Percentiles rank a stretch among this genome's conserved stretches.
Conservation (phyloP, 1,284 basidiomycete species). For the Naganishia liquefaciens region DNA sequence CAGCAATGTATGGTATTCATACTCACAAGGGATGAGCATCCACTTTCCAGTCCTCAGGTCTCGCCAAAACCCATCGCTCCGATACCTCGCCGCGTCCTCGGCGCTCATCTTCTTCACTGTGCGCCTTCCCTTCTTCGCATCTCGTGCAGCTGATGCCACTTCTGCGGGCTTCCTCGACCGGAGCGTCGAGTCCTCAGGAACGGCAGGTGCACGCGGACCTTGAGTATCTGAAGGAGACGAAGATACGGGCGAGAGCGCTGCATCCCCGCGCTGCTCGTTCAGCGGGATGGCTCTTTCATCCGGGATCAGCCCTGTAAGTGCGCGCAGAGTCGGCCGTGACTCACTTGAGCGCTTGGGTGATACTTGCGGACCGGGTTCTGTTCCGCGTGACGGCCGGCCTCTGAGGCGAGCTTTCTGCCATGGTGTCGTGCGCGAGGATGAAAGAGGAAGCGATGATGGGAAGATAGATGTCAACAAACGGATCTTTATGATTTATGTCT, state of each 20-base stretch:
- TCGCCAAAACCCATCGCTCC: slow-evolving; percentile 54
- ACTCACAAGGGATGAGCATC: slow-evolving; percentile 72
- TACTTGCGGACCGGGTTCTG: slow-evolving; percentile 19
- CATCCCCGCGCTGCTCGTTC: slow-evolving; percentile 29
- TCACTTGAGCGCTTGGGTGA: slow-evolving; percentile 26
- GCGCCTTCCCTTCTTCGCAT: neutral
- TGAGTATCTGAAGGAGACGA: neutral
- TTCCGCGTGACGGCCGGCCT: slow-evolving; percentile 12
- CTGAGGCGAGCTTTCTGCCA: slow-evolving; percentile 5
- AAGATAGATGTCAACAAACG: neutral
- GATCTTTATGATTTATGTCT: neutral
- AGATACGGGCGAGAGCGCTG: neutral
- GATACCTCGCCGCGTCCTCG: slow-evolving; percentile 39
- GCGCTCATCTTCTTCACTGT: slow-evolving; percentile 19
- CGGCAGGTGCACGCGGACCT: too few relatives aligned
- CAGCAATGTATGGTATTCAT: neutral
- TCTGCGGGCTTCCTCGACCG: neutral
- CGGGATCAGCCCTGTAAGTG: neutral
- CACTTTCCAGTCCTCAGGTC: slow-evolving; percentile 64
- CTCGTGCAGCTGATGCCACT: neutral
- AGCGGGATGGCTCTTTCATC: slow-evolving; percentile 28
- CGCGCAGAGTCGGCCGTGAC: neutral
- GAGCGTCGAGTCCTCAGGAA: neutral
- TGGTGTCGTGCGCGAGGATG: neutral
- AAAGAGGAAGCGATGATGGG: neutral